phyloP scores from a whole-genome alignment of 768 basidiomycete species.

The Lactarius trivialis region DNA sequence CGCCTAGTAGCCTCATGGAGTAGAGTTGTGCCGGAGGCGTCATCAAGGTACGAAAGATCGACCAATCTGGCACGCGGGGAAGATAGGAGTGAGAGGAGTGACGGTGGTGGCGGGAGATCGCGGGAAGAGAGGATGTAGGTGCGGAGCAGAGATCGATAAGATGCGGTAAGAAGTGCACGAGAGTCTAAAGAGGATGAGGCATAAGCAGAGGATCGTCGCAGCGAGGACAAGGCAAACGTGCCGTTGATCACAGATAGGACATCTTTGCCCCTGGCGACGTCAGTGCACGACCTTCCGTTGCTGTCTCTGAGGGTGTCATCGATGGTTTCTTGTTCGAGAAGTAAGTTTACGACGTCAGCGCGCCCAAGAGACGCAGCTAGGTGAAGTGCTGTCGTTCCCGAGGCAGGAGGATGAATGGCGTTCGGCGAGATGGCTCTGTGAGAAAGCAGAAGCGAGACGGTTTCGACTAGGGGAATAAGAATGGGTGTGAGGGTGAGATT shows the following conservation, averaged over 20 bases:
- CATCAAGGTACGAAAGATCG: slow-evolving; percentile 76
- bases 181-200: slow-evolving; percentile 48
- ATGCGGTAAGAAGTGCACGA: slow-evolving; percentile 64
- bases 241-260: slow-evolving; percentile 61
- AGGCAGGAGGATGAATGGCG: slow-evolving; percentile 63
- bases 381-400: slow-evolving; percentile 67
- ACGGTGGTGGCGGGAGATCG: slow-evolving; percentile 30
- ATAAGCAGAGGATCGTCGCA: neutral
- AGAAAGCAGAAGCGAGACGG: slow-evolving; percentile 58
- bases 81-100: slow-evolving; percentile 52
- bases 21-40: slow-evolving; percentile 66
- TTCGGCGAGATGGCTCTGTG: slow-evolving; percentile 78
- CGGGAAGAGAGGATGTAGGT: slow-evolving; percentile 62
- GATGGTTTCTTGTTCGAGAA: slow-evolving; percentile 73
- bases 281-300: slow-evolving; percentile 59
- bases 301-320: slow-evolving; percentile 71
- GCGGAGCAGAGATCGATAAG: slow-evolving; percentile 65
- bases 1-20: slow-evolving; percentile 84
- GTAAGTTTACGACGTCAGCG: slow-evolving; percentile 60
- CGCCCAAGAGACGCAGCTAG: slow-evolving; percentile 69
- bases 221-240: slow-evolving; percentile 27
- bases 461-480: slow-evolving; percentile 43
- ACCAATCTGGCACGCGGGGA: slow-evolving; percentile 64
- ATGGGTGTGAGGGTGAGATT: neutral
- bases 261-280: slow-evolving; percentile 68